phyloP scores from a whole-genome alignment of 2,329 filamentous ascomycete genomes.

The Fusarium incarnatum region DNA sequence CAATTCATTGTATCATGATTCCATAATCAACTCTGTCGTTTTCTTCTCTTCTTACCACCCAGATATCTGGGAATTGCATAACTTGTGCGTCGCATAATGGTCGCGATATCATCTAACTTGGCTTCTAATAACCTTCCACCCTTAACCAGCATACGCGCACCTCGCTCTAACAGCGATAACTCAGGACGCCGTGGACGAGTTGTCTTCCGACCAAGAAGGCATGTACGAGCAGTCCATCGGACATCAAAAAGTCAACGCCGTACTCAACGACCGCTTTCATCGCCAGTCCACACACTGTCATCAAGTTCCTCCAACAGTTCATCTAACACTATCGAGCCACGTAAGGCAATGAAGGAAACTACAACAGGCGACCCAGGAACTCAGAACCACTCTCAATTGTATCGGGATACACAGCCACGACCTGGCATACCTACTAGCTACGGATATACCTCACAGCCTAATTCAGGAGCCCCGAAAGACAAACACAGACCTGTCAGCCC shows the following conservation, averaged over 20 bases:
- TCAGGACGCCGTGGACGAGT: conserved; percentile 46
- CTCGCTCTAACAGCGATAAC: conserved; percentile 15
- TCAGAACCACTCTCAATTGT: background rate
- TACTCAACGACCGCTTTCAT: conserved; percentile 7
- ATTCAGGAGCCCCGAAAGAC: background rate
- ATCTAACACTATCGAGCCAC: background rate
- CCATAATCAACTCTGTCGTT: background rate
- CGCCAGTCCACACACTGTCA: background rate
- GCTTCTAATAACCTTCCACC: conserved; percentile 38
- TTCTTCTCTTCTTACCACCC: conserved; percentile 29
- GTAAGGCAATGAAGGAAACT: background rate
- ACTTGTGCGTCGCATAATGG: conserved; percentile 44
- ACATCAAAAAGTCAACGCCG: conserved; percentile 9
- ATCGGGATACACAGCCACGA: background rate
- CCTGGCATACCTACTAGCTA: background rate
- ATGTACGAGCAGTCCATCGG: conserved; percentile 38
- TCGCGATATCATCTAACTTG: conserved; percentile 46
- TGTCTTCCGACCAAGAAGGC: conserved; percentile 44
- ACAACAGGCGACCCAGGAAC: background rate
- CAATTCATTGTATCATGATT: conserved; percentile 29
- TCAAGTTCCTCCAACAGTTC: background rate
- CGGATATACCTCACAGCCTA: background rate
- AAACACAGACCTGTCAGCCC: background rate
- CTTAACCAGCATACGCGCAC: conserved; percentile 25
- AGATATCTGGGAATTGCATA: conserved; percentile 37